Base-by-base conservation (phyloP, 768 basidiomycete species). In the Termitomyces sp. region DNA sequence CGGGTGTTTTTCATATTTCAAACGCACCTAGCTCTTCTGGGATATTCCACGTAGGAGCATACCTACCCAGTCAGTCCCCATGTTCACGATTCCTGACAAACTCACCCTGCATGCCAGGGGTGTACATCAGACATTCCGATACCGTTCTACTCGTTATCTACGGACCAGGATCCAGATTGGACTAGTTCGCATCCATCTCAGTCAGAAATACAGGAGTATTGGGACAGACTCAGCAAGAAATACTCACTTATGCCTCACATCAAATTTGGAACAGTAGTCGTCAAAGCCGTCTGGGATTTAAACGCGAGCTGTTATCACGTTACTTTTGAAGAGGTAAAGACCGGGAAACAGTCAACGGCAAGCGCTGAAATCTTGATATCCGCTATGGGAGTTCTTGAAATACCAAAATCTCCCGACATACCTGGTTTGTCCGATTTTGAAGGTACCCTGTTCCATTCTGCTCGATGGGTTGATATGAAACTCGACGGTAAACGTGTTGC, bases 401-500 rank as follows among this genome's bases (percentile, higher is more conserved):
- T 70, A n/a, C 80, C 79, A 12, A 71, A 63, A 5, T 69, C 60
- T 55, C 68, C 76, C 5, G 58, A 62, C 42, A 64, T 75, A 63
- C 53, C 70, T 60, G 59, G 72, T 56, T 5, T 76, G 2, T 67
- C 68, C 9, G 56, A 54, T 4, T 84, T 84, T 65, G 68, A 75
- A 51, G 83, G 84, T 1, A 46, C 62, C 8, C 64, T 72, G 42
- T 85, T 82, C 56, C 84, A 85, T 64, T 79, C 81, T 5, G 77
- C 79, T 7, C 58, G 68, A 15, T 86, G 83, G 81, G 62, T 74
- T 1, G 66, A 67, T 10, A 67, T 74, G 5, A 67, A 74, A 12
- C 65, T 84, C 24, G 61, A 62, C 8, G 71, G 71, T 8, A 82
- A 82, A 63, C 68, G 70, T 10, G 74, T 87, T 6, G 83, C 77